Conservation (phyloP, 176 grass and related monocot species). For the Zea mays region Zm-B73-REFERENCE-NAM-5.0 NC_050103.1:152131001-152131500, state of each 20-base stretch:
- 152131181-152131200: neutral
- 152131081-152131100: neutral
- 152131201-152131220: neutral
- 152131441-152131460: neutral
- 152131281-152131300: constrained; percentile 37
- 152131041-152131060: neutral
- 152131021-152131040: neutral
- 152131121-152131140: neutral
- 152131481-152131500: neutral
- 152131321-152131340: neutral
- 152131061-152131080: neutral
- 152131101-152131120: neutral
- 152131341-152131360: neutral
- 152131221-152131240: neutral
- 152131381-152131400: neutral
- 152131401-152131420: neutral
- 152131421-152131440: neutral
- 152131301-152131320: constrained; percentile 50
- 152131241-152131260: constrained; percentile 32
- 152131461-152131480: neutral
- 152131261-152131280: constrained; percentile 44
- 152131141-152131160: neutral
- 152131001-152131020: neutral
- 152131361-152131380: neutral
- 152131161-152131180: neutral